Evolutionary conservation across 192 early-diverging fungal genomes (phyloP).

Genomic region (Backusella circina): DNA sequence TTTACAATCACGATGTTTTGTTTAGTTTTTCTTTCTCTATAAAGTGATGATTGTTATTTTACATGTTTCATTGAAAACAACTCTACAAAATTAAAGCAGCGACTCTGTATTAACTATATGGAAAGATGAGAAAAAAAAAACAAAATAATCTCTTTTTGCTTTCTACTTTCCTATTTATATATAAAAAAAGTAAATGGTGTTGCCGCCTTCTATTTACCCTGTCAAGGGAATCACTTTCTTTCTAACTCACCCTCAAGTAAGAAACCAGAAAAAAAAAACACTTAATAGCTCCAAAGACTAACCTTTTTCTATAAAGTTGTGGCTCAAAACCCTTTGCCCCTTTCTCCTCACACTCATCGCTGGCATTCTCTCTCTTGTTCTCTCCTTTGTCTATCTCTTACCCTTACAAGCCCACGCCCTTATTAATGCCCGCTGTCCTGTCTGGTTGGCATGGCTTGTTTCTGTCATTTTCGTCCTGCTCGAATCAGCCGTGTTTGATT

Average conservation of each 20-base stretch:
- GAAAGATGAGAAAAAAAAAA: too few species aligned
- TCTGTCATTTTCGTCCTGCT: constrained; percentile 58
- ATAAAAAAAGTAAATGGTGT: too few species aligned
- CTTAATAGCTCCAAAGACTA: neutral
- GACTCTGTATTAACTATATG: too few species aligned
- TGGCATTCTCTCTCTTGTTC: constrained; percentile 41
- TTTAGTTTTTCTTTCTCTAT: too few species aligned
- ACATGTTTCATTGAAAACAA: too few species aligned
- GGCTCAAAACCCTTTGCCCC: constrained; percentile 47
- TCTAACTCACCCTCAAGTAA: constrained; percentile 1
- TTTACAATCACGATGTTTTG: too few species aligned
- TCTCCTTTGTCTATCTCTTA: constrained; percentile 54
- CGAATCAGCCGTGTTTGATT: constrained; percentile 43
- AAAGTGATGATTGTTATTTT: too few species aligned
- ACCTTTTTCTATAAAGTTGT: too few species aligned
- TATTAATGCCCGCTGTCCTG: constrained; percentile 43
- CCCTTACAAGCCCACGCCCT: constrained; percentile 58
- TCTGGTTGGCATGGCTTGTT: constrained; percentile 58
- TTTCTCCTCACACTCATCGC: constrained; percentile 47
- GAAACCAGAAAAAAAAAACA: neutral
- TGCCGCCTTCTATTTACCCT: constrained; percentile 7
- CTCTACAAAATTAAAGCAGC: too few species aligned
- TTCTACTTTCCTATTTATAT: too few species aligned
- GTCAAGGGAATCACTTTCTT: neutral
- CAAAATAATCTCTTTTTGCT: too few species aligned